A percentile compares a stretch with the other conserved stretches of the same genome.
Evolutionary conservation across 352 stramenopile species (phyloP).

Genomic region (Phytophthora capsici): DNA sequence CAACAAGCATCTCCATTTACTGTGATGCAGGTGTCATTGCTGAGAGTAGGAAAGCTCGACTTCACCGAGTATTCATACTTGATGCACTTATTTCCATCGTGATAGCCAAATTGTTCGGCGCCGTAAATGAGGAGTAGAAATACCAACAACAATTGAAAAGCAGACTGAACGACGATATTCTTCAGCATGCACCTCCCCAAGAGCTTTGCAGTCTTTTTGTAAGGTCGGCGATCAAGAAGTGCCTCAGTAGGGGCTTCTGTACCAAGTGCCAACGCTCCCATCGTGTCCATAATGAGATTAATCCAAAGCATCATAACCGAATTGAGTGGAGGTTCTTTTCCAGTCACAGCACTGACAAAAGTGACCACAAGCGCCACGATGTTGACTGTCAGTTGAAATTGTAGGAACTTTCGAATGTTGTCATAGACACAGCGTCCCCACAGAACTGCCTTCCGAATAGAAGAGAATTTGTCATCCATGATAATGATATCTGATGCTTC

Average conservation of each 20-base stretch:
- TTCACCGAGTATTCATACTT: constrained; percentile 54
- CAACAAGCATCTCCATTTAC: constrained; percentile 54
- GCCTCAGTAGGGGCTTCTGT: constrained; percentile 74
- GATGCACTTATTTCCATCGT: constrained; percentile 65
- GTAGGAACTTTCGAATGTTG: constrained; percentile 87
- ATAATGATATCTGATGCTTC: constrained; percentile 89
- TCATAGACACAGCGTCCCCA: constrained; percentile 87
- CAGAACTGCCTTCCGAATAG: constrained; percentile 78
- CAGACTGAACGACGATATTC: constrained; percentile 74
- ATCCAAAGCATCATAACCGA: constrained; percentile 92
- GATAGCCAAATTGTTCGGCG: constrained; percentile 61
- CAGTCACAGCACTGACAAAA: constrained; percentile 83
- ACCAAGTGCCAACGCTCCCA: constrained; percentile 74
- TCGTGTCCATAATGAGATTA: constrained; percentile 90
- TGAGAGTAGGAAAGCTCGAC: constrained; percentile 49
- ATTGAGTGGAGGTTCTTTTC: constrained; percentile 82
- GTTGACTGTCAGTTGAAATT: constrained; percentile 88
- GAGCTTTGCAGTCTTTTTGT: constrained; percentile 70
- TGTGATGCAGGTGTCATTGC: constrained; percentile 49
- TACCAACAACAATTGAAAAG: constrained; percentile 85
- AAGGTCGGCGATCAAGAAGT: constrained; percentile 69
- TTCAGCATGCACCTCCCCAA: constrained; percentile 75
- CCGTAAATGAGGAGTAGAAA: constrained; percentile 80
- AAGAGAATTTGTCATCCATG: constrained; percentile 89
- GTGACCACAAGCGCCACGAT: constrained; percentile 82